Evolutionary conservation across 148 eudicot genomes (phyloP).

Genomic region (Cornus controversa): DNA sequence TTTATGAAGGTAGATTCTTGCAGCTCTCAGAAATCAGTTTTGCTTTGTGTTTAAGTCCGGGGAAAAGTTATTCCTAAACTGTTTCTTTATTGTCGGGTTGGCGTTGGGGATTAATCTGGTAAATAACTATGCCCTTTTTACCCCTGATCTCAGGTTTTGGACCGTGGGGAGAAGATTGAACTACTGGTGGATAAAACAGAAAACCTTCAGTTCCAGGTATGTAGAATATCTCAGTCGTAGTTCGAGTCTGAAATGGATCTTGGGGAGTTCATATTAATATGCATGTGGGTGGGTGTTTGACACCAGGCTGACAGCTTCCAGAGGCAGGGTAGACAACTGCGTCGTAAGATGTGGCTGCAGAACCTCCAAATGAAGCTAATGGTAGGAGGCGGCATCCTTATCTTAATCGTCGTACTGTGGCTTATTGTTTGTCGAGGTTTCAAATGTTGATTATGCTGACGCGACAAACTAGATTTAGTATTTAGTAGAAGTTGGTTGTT

Average conservation of each 20-base stretch:
- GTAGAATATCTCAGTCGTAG: not conserved
- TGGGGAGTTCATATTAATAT: not conserved
- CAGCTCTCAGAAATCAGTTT: not conserved
- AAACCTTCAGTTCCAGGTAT: constrained; percentile 94
- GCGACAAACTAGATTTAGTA: not conserved
- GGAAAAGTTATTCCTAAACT: not conserved
- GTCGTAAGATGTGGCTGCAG: constrained; percentile 95
- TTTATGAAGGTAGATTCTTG: no score
- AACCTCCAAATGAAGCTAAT: constrained; percentile 81
- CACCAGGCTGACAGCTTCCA: constrained; percentile 93
- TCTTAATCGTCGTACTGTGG: constrained; percentile 70
- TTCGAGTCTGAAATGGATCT: not conserved
- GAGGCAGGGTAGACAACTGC: constrained; percentile 90
- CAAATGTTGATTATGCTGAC: constrained; percentile 69
- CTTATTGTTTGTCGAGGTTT: constrained; percentile 66
- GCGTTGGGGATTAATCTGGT: not conserved
- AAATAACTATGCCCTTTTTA: not conserved
- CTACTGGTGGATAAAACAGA: constrained; percentile 94
- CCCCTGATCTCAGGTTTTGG: constrained; percentile 60
- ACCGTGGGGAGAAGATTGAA: constrained; percentile 98
- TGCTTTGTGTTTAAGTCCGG: not conserved
- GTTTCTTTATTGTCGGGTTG: not conserved
- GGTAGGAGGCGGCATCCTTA: constrained; percentile 58
- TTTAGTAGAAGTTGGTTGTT: not conserved
- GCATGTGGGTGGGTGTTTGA: not conserved